Conservation (phyloP, 495 filamentous ascomycete genomes). For the Endocarpon pusillum region DNA sequence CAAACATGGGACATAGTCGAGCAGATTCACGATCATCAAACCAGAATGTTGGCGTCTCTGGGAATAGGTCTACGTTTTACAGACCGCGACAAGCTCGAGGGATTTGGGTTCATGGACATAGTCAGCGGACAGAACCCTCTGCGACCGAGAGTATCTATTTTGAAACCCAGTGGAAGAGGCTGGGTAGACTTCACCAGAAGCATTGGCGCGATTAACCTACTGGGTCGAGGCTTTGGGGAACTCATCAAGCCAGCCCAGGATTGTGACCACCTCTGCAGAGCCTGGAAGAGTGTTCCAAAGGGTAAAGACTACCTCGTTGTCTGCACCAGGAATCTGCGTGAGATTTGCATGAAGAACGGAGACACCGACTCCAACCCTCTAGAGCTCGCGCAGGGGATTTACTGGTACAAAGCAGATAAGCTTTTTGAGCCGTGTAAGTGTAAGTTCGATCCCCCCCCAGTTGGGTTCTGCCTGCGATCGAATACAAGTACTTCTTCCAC, state of each 20-base stretch:
- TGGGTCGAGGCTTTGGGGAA: slow-evolving; percentile 21
- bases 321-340: slow-evolving; percentile 8
- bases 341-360: slow-evolving; percentile 10
- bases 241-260: slow-evolving; percentile 9
- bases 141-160: slow-evolving; percentile 9
- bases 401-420: slow-evolving; percentile 9
- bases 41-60: background rate
- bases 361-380: slow-evolving; percentile 5
- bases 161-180: slow-evolving; percentile 11
- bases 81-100: slow-evolving; percentile 14
- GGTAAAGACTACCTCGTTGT: slow-evolving; percentile 16
- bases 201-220: slow-evolving; percentile 18
- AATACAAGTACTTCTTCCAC: slow-evolving; percentile 9
- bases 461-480: slow-evolving; percentile 1
- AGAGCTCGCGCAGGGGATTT: slow-evolving; percentile 8
- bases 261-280: slow-evolving; percentile 3
- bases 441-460: background rate
- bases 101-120: slow-evolving; percentile 20
- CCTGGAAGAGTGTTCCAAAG: slow-evolving; percentile 10
- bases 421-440: slow-evolving; percentile 7
- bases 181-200: slow-evolving; percentile 21
- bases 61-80: slow-evolving; percentile 3
- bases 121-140: slow-evolving; percentile 11
- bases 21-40: slow-evolving; percentile 17
- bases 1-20: slow-evolving; percentile 13